These are phyloP conservation scores for Eurotiales sp. DNA, from an alignment of 2,329 filamentous ascomycete genomes.

Conservation along the genomic window DNA sequence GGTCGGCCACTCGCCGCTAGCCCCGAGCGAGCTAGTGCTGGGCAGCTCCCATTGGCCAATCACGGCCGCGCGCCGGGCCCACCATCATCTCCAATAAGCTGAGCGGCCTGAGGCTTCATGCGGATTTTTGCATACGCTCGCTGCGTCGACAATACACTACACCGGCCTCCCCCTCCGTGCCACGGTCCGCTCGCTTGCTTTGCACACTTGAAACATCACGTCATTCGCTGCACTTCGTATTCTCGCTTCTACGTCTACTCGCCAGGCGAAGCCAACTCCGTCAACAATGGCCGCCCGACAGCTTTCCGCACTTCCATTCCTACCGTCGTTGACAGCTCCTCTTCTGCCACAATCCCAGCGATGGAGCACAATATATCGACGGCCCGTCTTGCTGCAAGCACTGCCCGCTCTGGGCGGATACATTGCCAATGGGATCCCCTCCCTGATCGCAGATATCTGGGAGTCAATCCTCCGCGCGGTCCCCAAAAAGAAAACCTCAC, in stretches of 20 bases:
- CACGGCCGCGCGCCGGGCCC: neutral
- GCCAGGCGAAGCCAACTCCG: neutral
- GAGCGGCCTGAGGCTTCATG: constrained; percentile 13
- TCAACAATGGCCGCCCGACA: constrained; percentile 7
- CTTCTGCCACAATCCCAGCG: constrained; percentile 5
- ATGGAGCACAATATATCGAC: neutral
- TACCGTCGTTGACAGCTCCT: constrained; percentile 4
- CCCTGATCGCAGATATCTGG: constrained; percentile 79
- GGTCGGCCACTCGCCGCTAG: constrained; percentile 25
- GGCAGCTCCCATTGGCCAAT: constrained; percentile 9
- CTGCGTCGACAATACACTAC: neutral
- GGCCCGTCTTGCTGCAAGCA: neutral
- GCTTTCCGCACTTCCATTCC: constrained; percentile 7
- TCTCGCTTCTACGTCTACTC: too few relatives aligned
- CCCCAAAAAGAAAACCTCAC: constrained; percentile 97
- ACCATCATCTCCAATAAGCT: too few relatives aligned
- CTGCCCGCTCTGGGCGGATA: constrained; percentile 23
- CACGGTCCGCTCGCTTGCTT: too few relatives aligned
- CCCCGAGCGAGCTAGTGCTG: constrained; percentile 26
- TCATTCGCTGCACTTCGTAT: too few relatives aligned
- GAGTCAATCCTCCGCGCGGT: constrained; percentile 88
- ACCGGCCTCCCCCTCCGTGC: too few relatives aligned
- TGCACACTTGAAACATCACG: too few relatives aligned
- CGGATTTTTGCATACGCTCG: constrained; percentile 3
- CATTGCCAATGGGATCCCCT: constrained; percentile 60